phyloP scores from a whole-genome alignment of 331 rosid species.

The Malus hybrid region DNA sequence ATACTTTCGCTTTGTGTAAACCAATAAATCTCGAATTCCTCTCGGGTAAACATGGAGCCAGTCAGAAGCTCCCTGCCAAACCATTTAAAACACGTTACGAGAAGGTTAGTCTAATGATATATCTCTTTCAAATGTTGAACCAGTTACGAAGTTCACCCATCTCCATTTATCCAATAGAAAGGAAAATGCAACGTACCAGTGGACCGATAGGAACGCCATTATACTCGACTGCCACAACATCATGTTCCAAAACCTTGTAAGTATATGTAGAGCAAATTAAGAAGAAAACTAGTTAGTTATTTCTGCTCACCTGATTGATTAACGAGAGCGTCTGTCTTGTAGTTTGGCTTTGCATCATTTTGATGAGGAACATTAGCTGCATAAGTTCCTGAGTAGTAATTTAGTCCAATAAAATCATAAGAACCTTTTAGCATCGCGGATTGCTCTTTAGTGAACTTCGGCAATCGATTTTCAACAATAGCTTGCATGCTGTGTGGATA shows the following conservation, averaged over 20 bases:
- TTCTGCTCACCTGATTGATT: neutral
- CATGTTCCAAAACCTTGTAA: conserved; percentile 1
- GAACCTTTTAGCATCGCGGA: conserved; percentile 10
- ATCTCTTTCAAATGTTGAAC: too few relatives aligned
- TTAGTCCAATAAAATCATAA: conserved; percentile 26
- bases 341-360: neutral
- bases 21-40: neutral
- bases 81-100: neutral
- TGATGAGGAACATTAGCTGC: neutral
- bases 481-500: conserved; percentile 20
- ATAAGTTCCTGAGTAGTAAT: conserved; percentile 23
- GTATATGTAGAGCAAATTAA: neutral
- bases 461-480: conserved; percentile 14
- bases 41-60: conserved; percentile 2
- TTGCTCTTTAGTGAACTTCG: conserved; percentile 17
- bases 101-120: neutral
- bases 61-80: neutral
- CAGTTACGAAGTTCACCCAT: too few relatives aligned
- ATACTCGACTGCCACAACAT: neutral
- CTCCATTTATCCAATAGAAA: too few relatives aligned
- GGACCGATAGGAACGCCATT: conserved; percentile 15
- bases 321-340: conserved; percentile 1
- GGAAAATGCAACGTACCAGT: neutral
- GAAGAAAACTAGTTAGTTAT: too few relatives aligned
- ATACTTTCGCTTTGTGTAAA: neutral